Base-by-base conservation (phyloP, 805 yeast species). In the Priceomyces castillae region DNA sequence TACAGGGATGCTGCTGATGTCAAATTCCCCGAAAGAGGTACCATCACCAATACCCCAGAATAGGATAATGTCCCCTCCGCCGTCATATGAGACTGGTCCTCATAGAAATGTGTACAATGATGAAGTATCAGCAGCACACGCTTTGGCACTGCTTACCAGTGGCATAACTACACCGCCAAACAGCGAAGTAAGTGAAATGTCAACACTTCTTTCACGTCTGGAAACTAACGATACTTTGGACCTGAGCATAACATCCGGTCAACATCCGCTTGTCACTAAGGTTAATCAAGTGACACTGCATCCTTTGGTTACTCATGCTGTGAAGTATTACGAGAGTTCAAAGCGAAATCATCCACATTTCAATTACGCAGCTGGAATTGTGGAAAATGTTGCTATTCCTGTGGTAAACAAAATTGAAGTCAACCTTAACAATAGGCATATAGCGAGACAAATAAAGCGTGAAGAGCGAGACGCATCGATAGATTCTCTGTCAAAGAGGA, bases 361-460 rank as follows among this genome's bases (percentile, higher is more conserved):
- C 56, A 73, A 74, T 54, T 80, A 78, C 58, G 84, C 82, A 16
- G 85, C 83, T 1, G 84, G 74, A 28, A 72, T 78, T 46, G 77
- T 80, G 30, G 82, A 77, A 55, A 69, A 72, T 47, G 80, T 80
- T 0, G 79, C 83, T 12, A 61, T 69, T 31, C 82, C 82, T 1
- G 71, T 77, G 48, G 82, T 77, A 35, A 71, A 61, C 44, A 74
- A 69, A 42, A 71, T 74, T 47, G 81, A 68, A 58, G 66, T 58
- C 42, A 75, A 65, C 55, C 65, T 69, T 53, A 75, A 69, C 51
- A 71, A 51, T 38, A 54, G 72, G 36, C 73, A 70, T 42, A 65
- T 61, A 40, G 63, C 62, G 11, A 55, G 51, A 11, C 50, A 51
- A 33, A 34, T 34, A 7, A 19, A n/a, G 4, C 37, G 16, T 16